These are phyloP conservation scores for Suillus ampliporus DNA, from an alignment of 768 basidiomycete genomes.

Conservation along the genomic window DNA sequence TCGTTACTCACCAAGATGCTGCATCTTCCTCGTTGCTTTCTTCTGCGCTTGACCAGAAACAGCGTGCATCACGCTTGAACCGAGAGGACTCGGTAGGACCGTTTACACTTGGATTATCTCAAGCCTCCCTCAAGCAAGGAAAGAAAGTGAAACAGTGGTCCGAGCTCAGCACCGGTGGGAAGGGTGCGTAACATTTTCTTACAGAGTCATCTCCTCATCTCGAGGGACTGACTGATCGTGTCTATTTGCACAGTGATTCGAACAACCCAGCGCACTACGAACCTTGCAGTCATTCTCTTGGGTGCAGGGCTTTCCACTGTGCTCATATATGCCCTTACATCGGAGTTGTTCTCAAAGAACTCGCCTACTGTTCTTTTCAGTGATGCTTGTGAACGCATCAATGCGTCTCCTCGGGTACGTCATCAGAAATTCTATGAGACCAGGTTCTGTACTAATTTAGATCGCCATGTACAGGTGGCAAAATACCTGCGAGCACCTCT, in stretches of 20 bases:
- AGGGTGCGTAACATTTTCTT: constrained; percentile 54
- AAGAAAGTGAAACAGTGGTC: constrained; percentile 77
- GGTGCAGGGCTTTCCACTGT: constrained; percentile 84
- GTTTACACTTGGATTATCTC: constrained; percentile 74
- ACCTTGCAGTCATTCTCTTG: constrained; percentile 61
- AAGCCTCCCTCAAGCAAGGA: constrained; percentile 55
- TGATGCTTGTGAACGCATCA: constrained; percentile 57
- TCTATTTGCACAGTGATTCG: constrained; percentile 48
- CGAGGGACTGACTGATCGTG: neutral
- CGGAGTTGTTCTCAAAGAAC: constrained; percentile 88
- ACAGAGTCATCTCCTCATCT: neutral
- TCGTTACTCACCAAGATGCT: constrained; percentile 54
- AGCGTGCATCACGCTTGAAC: constrained; percentile 39
- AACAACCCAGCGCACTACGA: constrained; percentile 56
- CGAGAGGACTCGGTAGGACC: constrained; percentile 74
- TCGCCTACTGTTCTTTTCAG: constrained; percentile 84
- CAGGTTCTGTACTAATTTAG: neutral
- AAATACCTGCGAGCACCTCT: constrained; percentile 72
- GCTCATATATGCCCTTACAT: constrained; percentile 75
- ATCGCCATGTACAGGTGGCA: constrained; percentile 53
- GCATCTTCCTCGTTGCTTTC: constrained; percentile 60
- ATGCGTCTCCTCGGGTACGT: constrained; percentile 51
- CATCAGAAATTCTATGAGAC: neutral
- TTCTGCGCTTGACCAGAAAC: constrained; percentile 67
- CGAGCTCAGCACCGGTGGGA: constrained; percentile 75